Conservation (phyloP, 1,284 basidiomycete species). For the Vanrija humicola region DNA sequence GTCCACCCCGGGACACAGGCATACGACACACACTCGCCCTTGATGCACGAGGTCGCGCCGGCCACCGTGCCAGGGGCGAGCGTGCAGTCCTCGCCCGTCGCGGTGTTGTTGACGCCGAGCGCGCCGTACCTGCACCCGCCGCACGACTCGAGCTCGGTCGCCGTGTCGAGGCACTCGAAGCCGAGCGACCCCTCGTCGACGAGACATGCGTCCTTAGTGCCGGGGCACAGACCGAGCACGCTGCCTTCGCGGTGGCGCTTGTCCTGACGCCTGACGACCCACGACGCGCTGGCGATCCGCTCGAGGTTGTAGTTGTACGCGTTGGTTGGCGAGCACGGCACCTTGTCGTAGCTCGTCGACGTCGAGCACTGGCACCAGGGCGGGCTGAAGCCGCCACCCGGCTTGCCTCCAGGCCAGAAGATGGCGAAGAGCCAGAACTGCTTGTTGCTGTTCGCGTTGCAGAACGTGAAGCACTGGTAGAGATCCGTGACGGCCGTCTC, state of each 20-base stretch:
- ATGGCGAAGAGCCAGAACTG: background rate
- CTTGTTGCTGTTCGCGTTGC: too few relatives aligned
- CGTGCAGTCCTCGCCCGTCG: too few relatives aligned
- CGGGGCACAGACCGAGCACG: too few relatives aligned
- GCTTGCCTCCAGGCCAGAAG: background rate
- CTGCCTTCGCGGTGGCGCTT: too few relatives aligned
- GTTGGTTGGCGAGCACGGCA: background rate
- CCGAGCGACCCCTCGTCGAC: background rate
- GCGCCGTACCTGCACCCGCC: constrained; percentile 4
- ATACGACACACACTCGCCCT: too few relatives aligned
- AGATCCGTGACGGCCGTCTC: too few relatives aligned
- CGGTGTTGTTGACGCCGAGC: too few relatives aligned
- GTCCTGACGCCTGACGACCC: background rate
- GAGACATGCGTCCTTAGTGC: too few relatives aligned
- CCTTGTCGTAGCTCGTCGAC: background rate
- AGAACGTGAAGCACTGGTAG: too few relatives aligned
- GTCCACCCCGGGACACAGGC: too few relatives aligned
- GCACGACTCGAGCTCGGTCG: constrained; percentile 7
- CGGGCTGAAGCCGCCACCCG: background rate
- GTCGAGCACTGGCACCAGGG: background rate
- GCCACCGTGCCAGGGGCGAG: too few relatives aligned
- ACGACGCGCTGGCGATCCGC: background rate
- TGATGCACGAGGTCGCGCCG: too few relatives aligned
- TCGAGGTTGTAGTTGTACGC: background rate
- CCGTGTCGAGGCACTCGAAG: constrained; percentile 6